Conservation (phyloP, 2,329 filamentous ascomycete species). For the Fusarium mundagurra region DNA sequence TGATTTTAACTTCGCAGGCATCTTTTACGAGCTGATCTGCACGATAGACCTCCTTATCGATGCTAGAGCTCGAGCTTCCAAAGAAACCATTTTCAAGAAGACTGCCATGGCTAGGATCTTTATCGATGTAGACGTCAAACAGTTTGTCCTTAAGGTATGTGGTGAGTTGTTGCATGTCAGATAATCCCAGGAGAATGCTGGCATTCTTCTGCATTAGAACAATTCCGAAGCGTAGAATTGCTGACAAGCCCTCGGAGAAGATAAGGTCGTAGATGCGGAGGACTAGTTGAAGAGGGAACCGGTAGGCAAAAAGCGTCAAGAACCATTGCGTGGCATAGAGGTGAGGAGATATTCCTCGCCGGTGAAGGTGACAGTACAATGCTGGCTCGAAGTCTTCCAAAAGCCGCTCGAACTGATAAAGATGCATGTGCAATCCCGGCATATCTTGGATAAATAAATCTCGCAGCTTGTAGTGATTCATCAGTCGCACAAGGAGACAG, state of each 20-base stretch:
- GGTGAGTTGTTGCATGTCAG: constrained; percentile 90
- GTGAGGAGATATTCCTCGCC: constrained; percentile 87
- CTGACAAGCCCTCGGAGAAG: constrained; percentile 89
- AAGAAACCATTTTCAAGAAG: constrained; percentile 98
- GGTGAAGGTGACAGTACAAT: constrained; percentile 91
- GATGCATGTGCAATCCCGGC: constrained; percentile 90
- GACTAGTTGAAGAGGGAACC: constrained; percentile 95
- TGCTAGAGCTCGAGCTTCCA: constrained; percentile 85
- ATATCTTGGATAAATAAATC: constrained; percentile 96
- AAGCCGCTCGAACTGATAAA: constrained; percentile 95
- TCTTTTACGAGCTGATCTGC: constrained; percentile 94
- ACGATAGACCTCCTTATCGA: constrained; percentile 95
- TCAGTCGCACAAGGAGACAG: constrained; percentile 88
- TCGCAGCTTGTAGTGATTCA: constrained; percentile 95
- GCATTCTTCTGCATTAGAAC: constrained; percentile 97
- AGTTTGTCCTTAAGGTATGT: constrained; percentile 92
- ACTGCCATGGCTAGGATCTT: constrained; percentile 88
- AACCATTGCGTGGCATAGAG: constrained; percentile 99
- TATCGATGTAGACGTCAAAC: constrained; percentile 97
- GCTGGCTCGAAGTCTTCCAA: constrained; percentile 95
- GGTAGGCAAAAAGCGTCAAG: constrained; percentile 96
- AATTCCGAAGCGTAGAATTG: constrained; percentile 93
- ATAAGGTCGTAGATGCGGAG: constrained; percentile 97
- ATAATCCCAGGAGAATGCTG: constrained; percentile 78
- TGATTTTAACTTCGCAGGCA: constrained; percentile 87